Evolutionary conservation across 2,329 filamentous ascomycete genomes (phyloP), one percentile per base, ranked within the genome.

Genomic region (Alternaria incomplexa): DNA sequence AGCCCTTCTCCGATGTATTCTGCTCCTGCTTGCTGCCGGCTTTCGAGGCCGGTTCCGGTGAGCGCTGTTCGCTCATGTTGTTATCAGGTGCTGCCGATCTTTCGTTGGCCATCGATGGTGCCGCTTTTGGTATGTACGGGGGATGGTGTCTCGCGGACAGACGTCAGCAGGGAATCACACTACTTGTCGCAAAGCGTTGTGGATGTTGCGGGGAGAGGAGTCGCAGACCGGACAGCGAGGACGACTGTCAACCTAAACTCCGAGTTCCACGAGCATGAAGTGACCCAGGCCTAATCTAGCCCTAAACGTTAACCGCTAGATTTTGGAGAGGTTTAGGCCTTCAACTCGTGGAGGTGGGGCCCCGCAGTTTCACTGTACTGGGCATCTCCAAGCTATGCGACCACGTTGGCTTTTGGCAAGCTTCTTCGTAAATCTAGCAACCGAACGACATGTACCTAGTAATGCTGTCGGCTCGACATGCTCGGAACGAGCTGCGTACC

Each of bases 301-400:
- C 61, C 56, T 23, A 56, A 56, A 57, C 56, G 44, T 52, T 47
- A 51, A 32, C 56, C 45, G 58, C 68, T 73, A 69, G 57, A 47
- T 57, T 45, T 60, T 68, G 63, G 66, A 61, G 61, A 70, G 48
- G 56, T 58, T 66, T 44, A 57, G 64, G 56, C 62, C 55, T 44
- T 55, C 56, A 64, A 65, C 47, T 50, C 63, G 46, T 62, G 50
- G 68, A 59, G 65, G 70, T 69, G 73, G 73, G 72, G 73, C 72
- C 72, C 73, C 74, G 72, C 70, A 66, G 68, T 69, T 65, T 57
- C 62, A 70, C 60, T 60, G 56, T 59, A 55, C 48, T 46, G 15
- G 30, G 64, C 63, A 25, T 15, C 36, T 32, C 57, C 40, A 36
- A 47, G 43, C 44, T 43, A 20, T 43, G 30, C 44, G 48, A 48